These are phyloP conservation scores for Mucor lusitanicus DNA, from an alignment of 371 early-diverging fungal genomes.

Conservation along the genomic window DNA sequence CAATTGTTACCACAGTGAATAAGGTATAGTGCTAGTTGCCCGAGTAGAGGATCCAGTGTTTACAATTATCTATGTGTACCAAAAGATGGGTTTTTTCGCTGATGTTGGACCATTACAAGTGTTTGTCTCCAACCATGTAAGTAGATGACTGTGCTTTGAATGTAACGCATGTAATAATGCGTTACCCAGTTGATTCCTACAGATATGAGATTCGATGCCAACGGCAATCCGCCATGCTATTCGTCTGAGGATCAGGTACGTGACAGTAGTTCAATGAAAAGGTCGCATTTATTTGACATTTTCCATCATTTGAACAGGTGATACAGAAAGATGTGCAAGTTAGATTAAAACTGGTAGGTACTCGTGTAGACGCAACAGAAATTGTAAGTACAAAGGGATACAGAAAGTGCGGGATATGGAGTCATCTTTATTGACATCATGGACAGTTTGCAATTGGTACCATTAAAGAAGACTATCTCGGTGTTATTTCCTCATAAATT, in stretches of 20 bases:
- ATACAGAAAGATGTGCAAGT: constrained; percentile 90
- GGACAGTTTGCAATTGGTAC: constrained; percentile 89
- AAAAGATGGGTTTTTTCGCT: constrained; percentile 95
- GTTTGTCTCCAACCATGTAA: constrained; percentile 92
- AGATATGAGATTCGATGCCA: constrained; percentile 89
- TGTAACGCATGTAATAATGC: background rate
- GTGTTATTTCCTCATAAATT: constrained; percentile 57
- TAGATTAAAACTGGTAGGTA: constrained; percentile 93
- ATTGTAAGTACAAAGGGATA: constrained; percentile 69
- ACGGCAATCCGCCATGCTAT: constrained; percentile 85
- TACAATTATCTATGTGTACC: background rate
- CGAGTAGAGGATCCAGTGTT: background rate
- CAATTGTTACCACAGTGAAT: constrained; percentile 92
- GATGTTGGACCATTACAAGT: constrained; percentile 97
- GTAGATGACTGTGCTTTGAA: background rate
- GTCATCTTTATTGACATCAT: background rate
- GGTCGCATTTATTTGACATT: background rate
- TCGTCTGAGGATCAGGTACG: constrained; percentile 80
- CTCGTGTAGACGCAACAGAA: constrained; percentile 91
- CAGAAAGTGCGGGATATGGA: background rate
- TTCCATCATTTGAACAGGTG: constrained; percentile 42
- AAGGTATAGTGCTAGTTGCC: constrained; percentile 58
- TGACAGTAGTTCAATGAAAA: background rate
- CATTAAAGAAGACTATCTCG: constrained; percentile 95
- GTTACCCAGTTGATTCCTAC: constrained; percentile 78